These are phyloP conservation scores for Botrytis medusae DNA, from an alignment of 2,329 filamentous ascomycete genomes.

Conservation along the genomic window DNA sequence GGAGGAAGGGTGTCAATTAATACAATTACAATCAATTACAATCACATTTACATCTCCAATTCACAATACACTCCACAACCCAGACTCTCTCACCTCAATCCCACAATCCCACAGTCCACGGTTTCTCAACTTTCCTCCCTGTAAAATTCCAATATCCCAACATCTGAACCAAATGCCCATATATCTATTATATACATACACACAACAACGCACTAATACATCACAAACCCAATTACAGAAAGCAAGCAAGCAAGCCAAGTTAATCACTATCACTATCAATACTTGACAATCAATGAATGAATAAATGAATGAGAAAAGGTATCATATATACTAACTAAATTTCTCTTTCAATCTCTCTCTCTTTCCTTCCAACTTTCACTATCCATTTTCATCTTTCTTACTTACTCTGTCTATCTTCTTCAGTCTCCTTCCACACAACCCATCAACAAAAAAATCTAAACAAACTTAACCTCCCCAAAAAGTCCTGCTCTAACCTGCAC, in stretches of 20 bases:
- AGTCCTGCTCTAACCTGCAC: conserved; percentile 72
- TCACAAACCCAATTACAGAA: neutral
- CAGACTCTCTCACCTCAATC: too few relatives aligned
- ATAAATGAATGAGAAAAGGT: neutral
- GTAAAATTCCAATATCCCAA: too few relatives aligned
- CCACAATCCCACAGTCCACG: too few relatives aligned
- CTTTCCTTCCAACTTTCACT: neutral
- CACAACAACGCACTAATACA: neutral
- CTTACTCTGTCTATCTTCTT: neutral
- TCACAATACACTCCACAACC: too few relatives aligned
- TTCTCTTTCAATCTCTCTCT: neutral
- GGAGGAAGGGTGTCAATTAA: too few relatives aligned
- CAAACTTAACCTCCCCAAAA: conserved; percentile 73
- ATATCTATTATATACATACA: too few relatives aligned
- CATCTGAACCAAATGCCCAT: too few relatives aligned
- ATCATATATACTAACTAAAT: neutral
- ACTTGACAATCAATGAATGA: too few relatives aligned
- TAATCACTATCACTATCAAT: neutral
- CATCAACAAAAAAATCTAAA: conserved; percentile 25
- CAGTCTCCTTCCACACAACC: neutral
- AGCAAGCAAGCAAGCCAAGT: neutral
- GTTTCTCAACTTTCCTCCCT: too few relatives aligned
- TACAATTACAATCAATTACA: too few relatives aligned
- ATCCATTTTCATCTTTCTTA: neutral
- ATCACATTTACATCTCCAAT: too few relatives aligned